Conservation (phyloP, 2,329 filamentous ascomycete genomes). For the Sarocladiaceae sp. region DNA sequence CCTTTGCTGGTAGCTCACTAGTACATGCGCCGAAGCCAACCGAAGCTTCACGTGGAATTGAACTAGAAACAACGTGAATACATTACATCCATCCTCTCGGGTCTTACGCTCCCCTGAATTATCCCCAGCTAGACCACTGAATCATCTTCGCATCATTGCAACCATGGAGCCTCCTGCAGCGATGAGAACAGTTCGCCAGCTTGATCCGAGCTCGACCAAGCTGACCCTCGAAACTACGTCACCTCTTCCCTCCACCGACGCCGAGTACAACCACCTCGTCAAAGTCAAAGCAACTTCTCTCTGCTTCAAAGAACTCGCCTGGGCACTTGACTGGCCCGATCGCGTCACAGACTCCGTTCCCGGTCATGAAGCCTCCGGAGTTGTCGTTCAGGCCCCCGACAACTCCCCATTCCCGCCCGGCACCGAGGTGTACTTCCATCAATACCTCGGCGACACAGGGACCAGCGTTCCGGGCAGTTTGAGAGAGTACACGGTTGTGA, state of each 20-base stretch:
- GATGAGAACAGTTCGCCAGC: slow-evolving; percentile 7
- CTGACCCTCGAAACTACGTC: neutral
- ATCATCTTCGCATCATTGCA: neutral
- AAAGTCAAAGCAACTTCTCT: slow-evolving; percentile 26
- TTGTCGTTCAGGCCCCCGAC: slow-evolving; percentile 23
- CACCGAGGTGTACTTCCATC: slow-evolving; percentile 28
- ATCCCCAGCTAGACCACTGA: neutral
- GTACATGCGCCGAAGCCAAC: no score
- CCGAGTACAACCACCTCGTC: slow-evolving; percentile 23
- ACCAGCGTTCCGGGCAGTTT: slow-evolving; percentile 22
- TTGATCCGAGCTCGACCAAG: slow-evolving; percentile 3
- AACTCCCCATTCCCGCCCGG: slow-evolving; percentile 26
- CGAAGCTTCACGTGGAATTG: no score
- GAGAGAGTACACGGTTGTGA: slow-evolving; percentile 26
- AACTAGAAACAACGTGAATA: no score
- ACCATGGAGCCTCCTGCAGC: neutral
- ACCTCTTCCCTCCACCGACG: slow-evolving; percentile 14
- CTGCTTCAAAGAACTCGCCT: slow-evolving; percentile 25
- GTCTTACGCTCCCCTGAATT: no score
- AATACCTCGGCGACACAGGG: slow-evolving; percentile 9
- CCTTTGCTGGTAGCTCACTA: no score
- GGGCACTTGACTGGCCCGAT: slow-evolving; percentile 19
- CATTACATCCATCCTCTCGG: no score
- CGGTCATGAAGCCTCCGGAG: slow-evolving; percentile 31
- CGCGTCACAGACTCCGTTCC: slow-evolving; percentile 20